phyloP scores from a whole-genome alignment of 176 grass and related monocot genomes.

The Aegilops speltoides region DNA sequence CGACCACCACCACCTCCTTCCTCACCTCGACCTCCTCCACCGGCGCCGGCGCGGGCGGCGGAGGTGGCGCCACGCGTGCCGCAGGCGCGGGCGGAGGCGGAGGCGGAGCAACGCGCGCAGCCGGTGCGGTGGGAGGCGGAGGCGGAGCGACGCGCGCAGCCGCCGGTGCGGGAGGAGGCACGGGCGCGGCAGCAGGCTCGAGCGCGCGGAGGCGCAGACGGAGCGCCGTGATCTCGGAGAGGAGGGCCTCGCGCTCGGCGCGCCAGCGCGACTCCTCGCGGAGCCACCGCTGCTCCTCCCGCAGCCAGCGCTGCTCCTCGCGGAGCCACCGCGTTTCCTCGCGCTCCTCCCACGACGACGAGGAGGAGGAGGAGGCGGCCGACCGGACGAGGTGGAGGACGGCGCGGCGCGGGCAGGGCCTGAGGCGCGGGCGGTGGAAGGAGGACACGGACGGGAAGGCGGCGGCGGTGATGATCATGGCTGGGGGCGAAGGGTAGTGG shows the following conservation, averaged over 20 bases:
- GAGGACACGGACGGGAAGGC: slow-evolving; percentile 25
- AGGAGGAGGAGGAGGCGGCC: background rate
- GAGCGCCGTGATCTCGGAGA: slow-evolving; percentile 64
- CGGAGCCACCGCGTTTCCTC: slow-evolving; percentile 80
- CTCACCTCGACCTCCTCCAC: slow-evolving; percentile 58
- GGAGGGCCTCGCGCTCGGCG: slow-evolving; percentile 64
- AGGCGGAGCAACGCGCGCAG: slow-evolving; percentile 21
- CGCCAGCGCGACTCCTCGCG: slow-evolving; percentile 74
- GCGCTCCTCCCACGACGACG: slow-evolving; percentile 57
- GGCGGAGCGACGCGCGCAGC: slow-evolving; percentile 17
- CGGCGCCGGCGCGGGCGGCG: slow-evolving; percentile 24
- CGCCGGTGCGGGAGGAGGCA: slow-evolving; percentile 28
- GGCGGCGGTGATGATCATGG: slow-evolving; percentile 30
- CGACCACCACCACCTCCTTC: slow-evolving; percentile 57
- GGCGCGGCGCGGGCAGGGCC: background rate
- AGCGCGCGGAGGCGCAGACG: slow-evolving; percentile 55
- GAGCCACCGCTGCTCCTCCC: slow-evolving; percentile 81
- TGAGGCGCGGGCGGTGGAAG: slow-evolving; percentile 42
- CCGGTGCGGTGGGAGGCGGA: slow-evolving; percentile 19
- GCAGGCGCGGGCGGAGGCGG: slow-evolving; percentile 34
- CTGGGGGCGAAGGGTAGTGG: background rate
- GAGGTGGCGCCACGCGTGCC: background rate
- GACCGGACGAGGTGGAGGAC: background rate
- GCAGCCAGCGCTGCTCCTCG: slow-evolving; percentile 80
- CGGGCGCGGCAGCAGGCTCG: slow-evolving; percentile 39